phyloP scores from a whole-genome alignment of 2,329 filamentous ascomycete species.

The Aspergillus bombycis region DNA sequence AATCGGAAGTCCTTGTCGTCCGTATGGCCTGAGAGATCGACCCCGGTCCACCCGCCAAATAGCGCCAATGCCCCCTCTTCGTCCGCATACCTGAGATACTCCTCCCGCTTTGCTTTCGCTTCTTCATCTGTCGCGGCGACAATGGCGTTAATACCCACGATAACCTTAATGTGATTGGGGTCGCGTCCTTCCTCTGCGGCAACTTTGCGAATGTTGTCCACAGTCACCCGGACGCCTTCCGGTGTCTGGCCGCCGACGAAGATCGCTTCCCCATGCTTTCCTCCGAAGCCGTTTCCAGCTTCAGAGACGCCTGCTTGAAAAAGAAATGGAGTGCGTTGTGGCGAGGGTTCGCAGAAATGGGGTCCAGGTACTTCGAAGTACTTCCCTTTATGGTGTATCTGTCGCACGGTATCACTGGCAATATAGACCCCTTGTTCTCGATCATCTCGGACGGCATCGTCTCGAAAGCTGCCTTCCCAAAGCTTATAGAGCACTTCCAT shows the following conservation, averaged over 20 bases:
- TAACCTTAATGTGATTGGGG: conserved; percentile 40
- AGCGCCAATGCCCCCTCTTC: conserved; percentile 43
- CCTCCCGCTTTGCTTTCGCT: conserved; percentile 42
- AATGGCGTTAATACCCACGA: conserved; percentile 43
- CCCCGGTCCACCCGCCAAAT: conserved; percentile 47
- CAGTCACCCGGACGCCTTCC: conserved; percentile 36
- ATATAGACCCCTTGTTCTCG: conserved; percentile 19
- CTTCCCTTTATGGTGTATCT: conserved; percentile 33
- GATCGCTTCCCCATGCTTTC: conserved; percentile 44
- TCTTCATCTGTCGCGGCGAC: conserved; percentile 44
- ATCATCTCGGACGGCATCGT: conserved; percentile 31
- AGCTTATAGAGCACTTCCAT: conserved; percentile 47
- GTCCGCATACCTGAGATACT: conserved; percentile 43
- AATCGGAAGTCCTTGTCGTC: conserved; percentile 16
- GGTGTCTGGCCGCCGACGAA: conserved; percentile 46
- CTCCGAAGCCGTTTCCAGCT: conserved; percentile 46
- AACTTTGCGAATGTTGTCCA: conserved; percentile 41
- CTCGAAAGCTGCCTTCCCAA: conserved; percentile 56
- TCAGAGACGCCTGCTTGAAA: conserved; percentile 49
- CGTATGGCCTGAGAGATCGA: conserved; percentile 17
- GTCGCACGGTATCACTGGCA: conserved; percentile 22
- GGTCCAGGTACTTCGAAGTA: conserved; percentile 42
- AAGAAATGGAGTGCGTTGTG: conserved; percentile 30
- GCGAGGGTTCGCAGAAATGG: conserved; percentile 42
- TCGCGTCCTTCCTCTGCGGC: conserved; percentile 40